Evolutionary conservation across 306 rosid genomes (phyloP), one percentile per base, ranked within the genome.

Genomic region (Vigna nakashimae): DNA sequence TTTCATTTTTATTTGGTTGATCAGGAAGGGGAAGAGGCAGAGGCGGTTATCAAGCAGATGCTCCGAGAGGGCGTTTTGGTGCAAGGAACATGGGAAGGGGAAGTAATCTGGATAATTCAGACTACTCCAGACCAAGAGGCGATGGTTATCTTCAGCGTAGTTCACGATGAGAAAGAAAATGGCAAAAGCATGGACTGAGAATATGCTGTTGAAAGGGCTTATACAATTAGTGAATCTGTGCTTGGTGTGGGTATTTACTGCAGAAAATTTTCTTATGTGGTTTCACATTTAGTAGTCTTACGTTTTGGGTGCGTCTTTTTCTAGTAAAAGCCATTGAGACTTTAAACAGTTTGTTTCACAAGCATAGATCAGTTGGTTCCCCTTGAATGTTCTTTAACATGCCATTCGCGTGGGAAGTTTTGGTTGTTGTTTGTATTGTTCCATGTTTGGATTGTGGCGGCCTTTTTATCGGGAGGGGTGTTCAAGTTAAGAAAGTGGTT

Each of bases 1-100:
- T 79, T 67, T 78, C 26, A 34, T 75, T 66, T 65, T 68, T 17
- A 4, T 43, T 13, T 67, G 24, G 68, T 20, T 57, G 52, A 73
- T 62, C 89, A 88, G 97, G 98, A 82, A 80, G 96, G 78, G 98
- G 98, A 57, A 90, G 96, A 82, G 95, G 90, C 49, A 82, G 98
- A 82, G 86, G 92, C 17, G 52, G 86, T 77, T 90, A 88, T 83
- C 97, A 51, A 77, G 72, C 89, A 17, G 96, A 90, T 17, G 82
- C 97, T 59, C 84, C 96, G 8, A 84, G 97, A 77, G 98, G 97
- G 11, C 92, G 93, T 22, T 90, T 87, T 77, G 93, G 95, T 22
- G 87, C 74, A 59, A 87, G 97, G 50, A 50, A 88, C 76, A 70
- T 70, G 34, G 93, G 93, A 79, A 83, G 97, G 85, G 97, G 93